Base-by-base conservation (phyloP, 2,329 filamentous ascomycete species). In the Colletotrichum coccodes region DNA sequence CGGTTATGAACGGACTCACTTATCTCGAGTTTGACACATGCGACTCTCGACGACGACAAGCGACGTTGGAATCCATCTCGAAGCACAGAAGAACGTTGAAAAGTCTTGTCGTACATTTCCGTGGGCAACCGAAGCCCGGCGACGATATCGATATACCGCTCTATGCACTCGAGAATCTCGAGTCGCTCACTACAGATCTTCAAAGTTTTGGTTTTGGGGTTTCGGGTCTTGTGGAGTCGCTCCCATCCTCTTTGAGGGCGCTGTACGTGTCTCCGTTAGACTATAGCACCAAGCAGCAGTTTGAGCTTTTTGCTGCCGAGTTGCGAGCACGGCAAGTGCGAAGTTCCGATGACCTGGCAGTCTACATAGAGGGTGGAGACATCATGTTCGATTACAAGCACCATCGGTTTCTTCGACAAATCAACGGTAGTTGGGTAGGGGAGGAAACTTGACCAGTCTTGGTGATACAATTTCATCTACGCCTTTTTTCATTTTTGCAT, bases 171-270 rank as follows among this genome's bases (percentile, higher is more conserved):
- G 40, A 53, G 4, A 42, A 47, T 3, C 64, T 67, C 18, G 50
- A 63, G 44, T 64, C 50, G 14, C 59, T 67, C 6, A 67, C 64
- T 5, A 63, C 60, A 2, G 60, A 63, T 16, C 28, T 67, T 9
- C 50, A 38, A 16, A 67, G 42, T n/a, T 63, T 67, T 21, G 50
- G 42, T 4, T 36, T 50, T 4, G 64, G 44, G 16, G 16, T 18
- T 6, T 64, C 62, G 6, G 54, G 36, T 3, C 21, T 67, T 21
- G 14, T 58, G 9, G 36, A 42, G 28, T 52, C 28, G 11, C 42
- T 67, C 7, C 64, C 60, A 3, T 4, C 18, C 23, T 63, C 60
- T 30, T 9, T 64, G 23, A 12, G 23, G 9, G 62, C 52, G 16
- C 12, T 67, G 8, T 44, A 52, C 30, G 21, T 58, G 18, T 8